Percentiles rank a stretch among this genome's conserved stretches.
phyloP scores from a whole-genome alignment of 768 basidiomycete genomes.

The Rickenella mellea region DNA sequence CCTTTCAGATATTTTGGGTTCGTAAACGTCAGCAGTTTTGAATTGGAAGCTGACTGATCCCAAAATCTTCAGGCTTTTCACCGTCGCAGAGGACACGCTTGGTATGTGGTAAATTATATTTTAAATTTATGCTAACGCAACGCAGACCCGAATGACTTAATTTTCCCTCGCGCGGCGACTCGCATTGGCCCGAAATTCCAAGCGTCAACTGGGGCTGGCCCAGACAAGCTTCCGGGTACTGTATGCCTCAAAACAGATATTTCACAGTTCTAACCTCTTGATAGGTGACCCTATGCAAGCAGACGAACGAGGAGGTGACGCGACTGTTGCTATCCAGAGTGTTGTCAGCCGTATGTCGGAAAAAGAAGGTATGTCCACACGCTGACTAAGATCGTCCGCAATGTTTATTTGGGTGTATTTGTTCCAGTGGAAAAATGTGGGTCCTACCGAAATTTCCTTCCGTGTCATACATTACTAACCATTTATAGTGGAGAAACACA shows the following conservation, averaged over 20 bases:
- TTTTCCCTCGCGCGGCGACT: conserved; percentile 89
- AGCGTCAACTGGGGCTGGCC: conserved; percentile 39
- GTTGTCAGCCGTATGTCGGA: conserved; percentile 54
- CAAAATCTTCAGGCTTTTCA: conserved; percentile 56
- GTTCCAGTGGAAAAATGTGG: conserved; percentile 48
- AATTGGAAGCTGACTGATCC: conserved; percentile 1
- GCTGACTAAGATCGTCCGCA: no score
- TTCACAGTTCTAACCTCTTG: not conserved
- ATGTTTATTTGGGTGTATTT: no score
- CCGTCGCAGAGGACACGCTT: conserved; percentile 84
- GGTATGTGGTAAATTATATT: conserved; percentile 35
- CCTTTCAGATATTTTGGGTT: conserved; percentile 96
- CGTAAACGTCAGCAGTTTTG: conserved; percentile 18
- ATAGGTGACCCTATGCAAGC: conserved; percentile 2
- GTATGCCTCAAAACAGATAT: conserved; percentile 1
- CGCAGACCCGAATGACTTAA: conserved; percentile 90
- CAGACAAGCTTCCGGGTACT: conserved; percentile 17
- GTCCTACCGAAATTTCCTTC: conserved; percentile 9
- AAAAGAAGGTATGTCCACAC: conserved; percentile 52
- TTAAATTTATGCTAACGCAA: conserved; percentile 12
- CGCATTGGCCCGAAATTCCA: conserved; percentile 88
- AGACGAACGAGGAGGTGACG: conserved; percentile 56
- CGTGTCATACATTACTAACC: not conserved
- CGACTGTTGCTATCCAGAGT: conserved; percentile 65
- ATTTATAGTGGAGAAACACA: conserved; percentile 56